Percentiles rank a stretch among this genome's conserved stretches.
Evolutionary conservation across 768 basidiomycete genomes (phyloP).

Genomic region (Tylopilus vinaceipallidus): DNA sequence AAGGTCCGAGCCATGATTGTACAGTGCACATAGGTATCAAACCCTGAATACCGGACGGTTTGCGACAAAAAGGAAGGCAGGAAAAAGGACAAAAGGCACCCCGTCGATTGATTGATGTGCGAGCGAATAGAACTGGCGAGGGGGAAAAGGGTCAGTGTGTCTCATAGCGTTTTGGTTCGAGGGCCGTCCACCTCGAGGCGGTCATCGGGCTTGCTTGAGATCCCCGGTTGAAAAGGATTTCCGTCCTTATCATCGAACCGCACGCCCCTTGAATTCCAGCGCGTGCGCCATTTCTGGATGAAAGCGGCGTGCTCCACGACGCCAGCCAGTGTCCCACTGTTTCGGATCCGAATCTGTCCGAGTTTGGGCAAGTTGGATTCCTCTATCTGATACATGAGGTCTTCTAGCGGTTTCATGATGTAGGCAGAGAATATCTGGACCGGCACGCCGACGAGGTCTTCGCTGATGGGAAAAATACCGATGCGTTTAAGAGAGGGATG

Average conservation of each 20-base stretch:
- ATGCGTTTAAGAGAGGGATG: slow-evolving; percentile 42
- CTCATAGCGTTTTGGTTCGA: background rate
- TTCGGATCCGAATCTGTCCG: slow-evolving; percentile 38
- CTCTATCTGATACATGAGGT: slow-evolving; percentile 38
- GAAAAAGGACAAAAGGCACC: background rate
- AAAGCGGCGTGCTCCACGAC: slow-evolving; percentile 28
- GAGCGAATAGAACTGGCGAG: background rate
- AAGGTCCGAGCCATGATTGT: slow-evolving; percentile 1
- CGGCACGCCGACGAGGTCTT: slow-evolving; percentile 38
- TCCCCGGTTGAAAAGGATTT: slow-evolving; percentile 15
- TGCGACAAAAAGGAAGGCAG: background rate
- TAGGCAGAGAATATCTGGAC: slow-evolving; percentile 36
- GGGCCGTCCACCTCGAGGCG: background rate
- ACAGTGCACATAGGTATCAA: background rate
- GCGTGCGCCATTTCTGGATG: slow-evolving; percentile 29
- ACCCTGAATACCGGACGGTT: background rate
- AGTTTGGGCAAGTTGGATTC: slow-evolving; percentile 34
- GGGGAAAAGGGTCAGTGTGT: background rate
- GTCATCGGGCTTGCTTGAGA: background rate
- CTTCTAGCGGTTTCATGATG: slow-evolving; percentile 41
- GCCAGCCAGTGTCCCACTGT: slow-evolving; percentile 38
- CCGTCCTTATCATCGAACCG: slow-evolving; percentile 35
- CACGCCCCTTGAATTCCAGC: slow-evolving; percentile 28
- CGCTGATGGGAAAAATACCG: slow-evolving; percentile 42
- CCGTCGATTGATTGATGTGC: background rate